Evolutionary conservation across 495 filamentous ascomycete species (phyloP).

Genomic region (Aspergillus ellipticus): DNA sequence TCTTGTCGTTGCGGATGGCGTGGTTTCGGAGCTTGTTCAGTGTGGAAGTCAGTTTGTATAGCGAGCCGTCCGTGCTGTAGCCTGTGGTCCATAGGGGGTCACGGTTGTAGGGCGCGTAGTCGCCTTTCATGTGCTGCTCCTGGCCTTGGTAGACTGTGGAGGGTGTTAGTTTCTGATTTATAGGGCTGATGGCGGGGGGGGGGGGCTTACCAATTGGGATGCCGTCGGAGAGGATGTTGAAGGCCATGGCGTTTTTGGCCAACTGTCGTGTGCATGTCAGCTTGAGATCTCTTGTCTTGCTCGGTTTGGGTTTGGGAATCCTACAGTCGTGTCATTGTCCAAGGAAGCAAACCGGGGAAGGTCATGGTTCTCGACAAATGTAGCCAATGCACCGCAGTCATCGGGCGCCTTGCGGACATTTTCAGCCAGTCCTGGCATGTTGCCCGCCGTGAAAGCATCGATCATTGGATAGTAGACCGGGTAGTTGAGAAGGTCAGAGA

Average conservation of each 20-base stretch:
- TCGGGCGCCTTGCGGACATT: too few species aligned
- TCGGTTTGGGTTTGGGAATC: too few species aligned
- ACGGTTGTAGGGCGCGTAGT: conserved; percentile 63
- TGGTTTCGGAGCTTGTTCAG: conserved; percentile 57
- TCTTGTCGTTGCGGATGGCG: conserved; percentile 43
- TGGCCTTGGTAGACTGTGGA: conserved; percentile 60
- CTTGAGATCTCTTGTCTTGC: too few species aligned
- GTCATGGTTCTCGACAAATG: conserved; percentile 73
- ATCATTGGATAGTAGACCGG: conserved; percentile 11
- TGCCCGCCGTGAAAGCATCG: conserved; percentile 1
- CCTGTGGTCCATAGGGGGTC: conserved; percentile 63
- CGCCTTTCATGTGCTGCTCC: conserved; percentile 64
- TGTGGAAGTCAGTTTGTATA: conserved; percentile 54
- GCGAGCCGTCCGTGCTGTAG: conserved; percentile 51
- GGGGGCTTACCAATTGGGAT: too few species aligned
- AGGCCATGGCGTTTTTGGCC: conserved; percentile 60
- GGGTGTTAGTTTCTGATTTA: too few species aligned
- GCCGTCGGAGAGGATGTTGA: conserved; percentile 60
- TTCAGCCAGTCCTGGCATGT: too few species aligned
- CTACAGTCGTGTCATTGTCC: background rate
- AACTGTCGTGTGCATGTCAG: too few species aligned
- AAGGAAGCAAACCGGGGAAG: conserved; percentile 50
- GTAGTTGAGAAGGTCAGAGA: conserved; percentile 31
- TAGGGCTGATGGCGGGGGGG: too few species aligned
- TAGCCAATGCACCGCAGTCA: too few species aligned